Conservation (phyloP, 2,329 filamentous ascomycete species). For the Clonostachys sp. region DNA sequence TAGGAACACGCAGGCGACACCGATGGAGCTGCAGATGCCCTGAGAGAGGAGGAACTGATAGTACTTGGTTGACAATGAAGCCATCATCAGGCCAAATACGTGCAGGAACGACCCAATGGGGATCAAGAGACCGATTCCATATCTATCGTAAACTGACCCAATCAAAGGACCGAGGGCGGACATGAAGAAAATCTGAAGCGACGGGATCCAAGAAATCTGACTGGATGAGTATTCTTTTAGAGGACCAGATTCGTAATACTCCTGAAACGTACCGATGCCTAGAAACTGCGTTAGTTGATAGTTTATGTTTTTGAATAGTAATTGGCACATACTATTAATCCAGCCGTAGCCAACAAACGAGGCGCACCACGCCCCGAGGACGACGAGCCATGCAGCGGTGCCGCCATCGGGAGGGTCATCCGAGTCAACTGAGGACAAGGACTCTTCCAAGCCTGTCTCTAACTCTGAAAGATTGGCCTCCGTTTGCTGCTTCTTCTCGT, state of each 20-base stretch:
- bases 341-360: constrained; percentile 34
- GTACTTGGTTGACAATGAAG: constrained; percentile 35
- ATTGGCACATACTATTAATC: constrained; percentile 15
- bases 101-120: constrained; percentile 30
- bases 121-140: constrained; percentile 37
- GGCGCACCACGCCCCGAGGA: constrained; percentile 32
- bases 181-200: constrained; percentile 39
- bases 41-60: constrained; percentile 49
- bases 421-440: no score
- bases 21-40: constrained; percentile 34
- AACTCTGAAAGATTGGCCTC: no score
- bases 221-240: constrained; percentile 43
- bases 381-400: constrained; percentile 27
- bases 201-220: constrained; percentile 35
- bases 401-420: constrained; percentile 14
- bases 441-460: no score
- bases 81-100: constrained; percentile 42
- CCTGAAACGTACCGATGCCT: constrained; percentile 34
- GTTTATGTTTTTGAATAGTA: not conserved
- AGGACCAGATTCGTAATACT: constrained; percentile 38
- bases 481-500: no score
- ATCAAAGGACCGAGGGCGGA: constrained; percentile 16
- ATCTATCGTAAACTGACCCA: constrained; percentile 39
- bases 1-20: constrained; percentile 38
- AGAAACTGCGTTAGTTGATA: not conserved